phyloP scores from a whole-genome alignment of 768 basidiomycete species.

The Leucosporidium creatinivorum region DNA sequence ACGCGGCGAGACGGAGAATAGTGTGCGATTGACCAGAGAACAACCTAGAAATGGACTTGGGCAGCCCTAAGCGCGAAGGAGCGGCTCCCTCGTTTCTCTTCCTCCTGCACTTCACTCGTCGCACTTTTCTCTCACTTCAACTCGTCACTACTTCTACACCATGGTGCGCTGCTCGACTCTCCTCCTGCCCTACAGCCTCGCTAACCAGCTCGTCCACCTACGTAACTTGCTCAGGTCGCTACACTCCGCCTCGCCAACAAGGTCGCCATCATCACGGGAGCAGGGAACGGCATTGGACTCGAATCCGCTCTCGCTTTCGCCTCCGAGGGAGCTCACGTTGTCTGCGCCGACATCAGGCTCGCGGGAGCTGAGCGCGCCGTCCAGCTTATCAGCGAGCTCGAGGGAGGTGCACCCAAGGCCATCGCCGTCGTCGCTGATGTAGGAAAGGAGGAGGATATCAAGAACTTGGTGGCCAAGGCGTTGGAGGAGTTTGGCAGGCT shows the following conservation, averaged over 20 bases:
- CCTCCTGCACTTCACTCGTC: background rate
- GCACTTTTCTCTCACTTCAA: background rate
- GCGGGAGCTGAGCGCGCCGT: conserved; percentile 63
- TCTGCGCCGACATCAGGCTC: conserved; percentile 81
- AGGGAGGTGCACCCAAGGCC: conserved; percentile 46
- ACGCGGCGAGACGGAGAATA: no score
- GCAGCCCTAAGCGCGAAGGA: background rate
- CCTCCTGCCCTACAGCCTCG: background rate
- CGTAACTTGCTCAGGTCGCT: background rate
- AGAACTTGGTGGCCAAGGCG: conserved; percentile 69
- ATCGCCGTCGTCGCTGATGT: conserved; percentile 76
- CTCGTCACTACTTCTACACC: background rate
- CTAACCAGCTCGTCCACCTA: background rate
- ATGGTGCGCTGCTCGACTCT: background rate
- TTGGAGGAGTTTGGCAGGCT: conserved; percentile 83
- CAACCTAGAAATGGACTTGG: no score
- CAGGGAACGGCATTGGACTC: conserved; percentile 86
- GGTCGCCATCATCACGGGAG: conserved; percentile 79
- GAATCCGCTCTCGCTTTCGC: conserved; percentile 95
- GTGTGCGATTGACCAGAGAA: background rate
- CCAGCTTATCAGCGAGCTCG: conserved; percentile 57
- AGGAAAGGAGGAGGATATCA: conserved; percentile 75
- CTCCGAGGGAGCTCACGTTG: conserved; percentile 74
- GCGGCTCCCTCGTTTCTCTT: background rate
- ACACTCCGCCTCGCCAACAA: conserved; percentile 40